A percentile compares a stretch with the other conserved stretches of the same genome.
Conservation (phyloP, 352 stramenopile species). For the Globisporangium barbulae region DNA sequence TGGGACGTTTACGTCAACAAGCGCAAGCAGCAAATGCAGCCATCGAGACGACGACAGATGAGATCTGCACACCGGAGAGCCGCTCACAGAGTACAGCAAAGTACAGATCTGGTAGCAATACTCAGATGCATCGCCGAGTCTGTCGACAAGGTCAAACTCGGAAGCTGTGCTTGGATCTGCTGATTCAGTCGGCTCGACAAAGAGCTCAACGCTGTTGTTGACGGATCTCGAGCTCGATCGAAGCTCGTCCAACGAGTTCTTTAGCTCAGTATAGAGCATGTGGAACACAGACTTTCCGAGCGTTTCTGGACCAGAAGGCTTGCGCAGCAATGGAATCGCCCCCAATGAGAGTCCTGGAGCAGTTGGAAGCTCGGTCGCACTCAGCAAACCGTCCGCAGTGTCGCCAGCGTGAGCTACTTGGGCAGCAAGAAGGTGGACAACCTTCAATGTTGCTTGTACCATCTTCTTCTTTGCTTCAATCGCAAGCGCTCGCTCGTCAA, state of each 20-base stretch:
- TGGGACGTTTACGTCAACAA: conserved; percentile 71
- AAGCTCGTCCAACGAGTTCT: conserved; percentile 81
- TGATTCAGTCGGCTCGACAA: conserved; percentile 39
- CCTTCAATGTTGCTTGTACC: conserved; percentile 83
- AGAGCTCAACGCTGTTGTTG: conserved; percentile 16
- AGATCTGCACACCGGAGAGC: conserved; percentile 71
- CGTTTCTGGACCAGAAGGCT: conserved; percentile 84
- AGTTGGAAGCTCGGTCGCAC: conserved; percentile 43
- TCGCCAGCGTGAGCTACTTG: conserved; percentile 83
- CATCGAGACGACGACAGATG: conserved; percentile 83
- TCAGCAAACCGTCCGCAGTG: conserved; percentile 52
- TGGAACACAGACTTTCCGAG: conserved; percentile 89
- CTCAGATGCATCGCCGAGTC: conserved; percentile 61
- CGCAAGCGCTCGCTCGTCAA: conserved; percentile 41
- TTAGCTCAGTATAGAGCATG: conserved; percentile 89
- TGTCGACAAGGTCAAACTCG: conserved; percentile 31
- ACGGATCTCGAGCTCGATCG: conserved; percentile 27
- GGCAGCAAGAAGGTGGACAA: conserved; percentile 85
- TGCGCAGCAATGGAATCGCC: conserved; percentile 74
- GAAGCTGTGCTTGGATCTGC: conserved; percentile 36
- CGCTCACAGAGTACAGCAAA: conserved; percentile 85
- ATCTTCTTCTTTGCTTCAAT: conserved; percentile 68
- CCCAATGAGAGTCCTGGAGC: conserved; percentile 48
- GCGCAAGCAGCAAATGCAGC: conserved; percentile 75
- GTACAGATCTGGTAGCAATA: conserved; percentile 91